phyloP scores from a whole-genome alignment of 805 yeast species.

The Ogataea corticis region DNA sequence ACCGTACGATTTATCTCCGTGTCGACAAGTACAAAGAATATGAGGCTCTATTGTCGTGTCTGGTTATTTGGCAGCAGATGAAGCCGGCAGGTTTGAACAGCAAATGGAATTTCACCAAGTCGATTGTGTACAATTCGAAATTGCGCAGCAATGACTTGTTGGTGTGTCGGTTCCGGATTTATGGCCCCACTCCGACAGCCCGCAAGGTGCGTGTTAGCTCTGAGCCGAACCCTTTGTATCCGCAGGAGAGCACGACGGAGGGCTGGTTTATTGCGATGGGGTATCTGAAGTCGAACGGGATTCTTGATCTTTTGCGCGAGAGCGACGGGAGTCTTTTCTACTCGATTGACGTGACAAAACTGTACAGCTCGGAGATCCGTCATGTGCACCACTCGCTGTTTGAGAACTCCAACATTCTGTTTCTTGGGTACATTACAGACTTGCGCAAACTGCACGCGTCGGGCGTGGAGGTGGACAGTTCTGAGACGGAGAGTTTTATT shows the following conservation, averaged over 20 bases:
- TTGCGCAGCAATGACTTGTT: constrained; percentile 40
- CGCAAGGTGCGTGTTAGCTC: constrained; percentile 36
- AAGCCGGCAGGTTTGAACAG: constrained; percentile 46
- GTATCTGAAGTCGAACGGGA: constrained; percentile 62
- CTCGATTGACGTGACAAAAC: constrained; percentile 52
- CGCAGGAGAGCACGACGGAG: constrained; percentile 36
- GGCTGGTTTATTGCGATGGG: constrained; percentile 79
- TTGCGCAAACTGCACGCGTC: constrained; percentile 47
- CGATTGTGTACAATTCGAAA: constrained; percentile 26
- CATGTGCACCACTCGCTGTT: constrained; percentile 63
- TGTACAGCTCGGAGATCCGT: constrained; percentile 62
- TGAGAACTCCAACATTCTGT: constrained; percentile 57
- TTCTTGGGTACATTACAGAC: constrained; percentile 55
- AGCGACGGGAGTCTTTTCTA: constrained; percentile 63
- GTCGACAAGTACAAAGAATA: constrained; percentile 40
- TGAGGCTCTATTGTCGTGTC: constrained; percentile 40
- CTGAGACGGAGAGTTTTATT: constrained; percentile 11
- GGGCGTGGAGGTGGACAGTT: constrained; percentile 25
- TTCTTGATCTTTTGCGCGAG: constrained; percentile 58
- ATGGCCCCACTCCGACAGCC: constrained; percentile 55
- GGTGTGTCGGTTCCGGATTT: constrained; percentile 65
- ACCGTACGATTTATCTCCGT: constrained; percentile 33
- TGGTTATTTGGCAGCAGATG: constrained; percentile 52
- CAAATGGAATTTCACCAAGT: constrained; percentile 46
- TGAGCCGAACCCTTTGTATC: constrained; percentile 27